These are phyloP conservation scores for Trametes versicolor DNA, from an alignment of 1,284 basidiomycete species.

Conservation along the genomic window DNA sequence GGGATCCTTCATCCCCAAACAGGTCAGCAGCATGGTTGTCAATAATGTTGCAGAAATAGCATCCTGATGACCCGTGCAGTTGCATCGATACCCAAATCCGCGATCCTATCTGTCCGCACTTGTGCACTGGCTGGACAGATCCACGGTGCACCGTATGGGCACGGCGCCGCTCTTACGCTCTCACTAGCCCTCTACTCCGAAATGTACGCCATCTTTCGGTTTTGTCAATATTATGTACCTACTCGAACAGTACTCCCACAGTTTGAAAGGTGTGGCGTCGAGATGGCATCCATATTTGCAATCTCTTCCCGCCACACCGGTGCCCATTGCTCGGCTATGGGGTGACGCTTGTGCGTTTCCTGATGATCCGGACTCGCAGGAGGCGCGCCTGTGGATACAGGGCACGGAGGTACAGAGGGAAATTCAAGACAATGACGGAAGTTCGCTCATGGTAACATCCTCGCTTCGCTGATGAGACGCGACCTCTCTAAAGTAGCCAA, in stretches of 20 bases:
- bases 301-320: slow-evolving; percentile 61
- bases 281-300: slow-evolving; percentile 76
- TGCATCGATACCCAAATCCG: slow-evolving; percentile 69
- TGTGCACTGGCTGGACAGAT: slow-evolving; percentile 54
- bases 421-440: slow-evolving; percentile 34
- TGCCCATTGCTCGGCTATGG: slow-evolving; percentile 77
- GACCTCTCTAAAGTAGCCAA: background rate
- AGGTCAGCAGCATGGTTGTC: background rate
- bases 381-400: slow-evolving; percentile 43
- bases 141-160: slow-evolving; percentile 58
- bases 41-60: background rate
- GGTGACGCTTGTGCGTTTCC: slow-evolving; percentile 40
- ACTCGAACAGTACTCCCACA: slow-evolving; percentile 42
- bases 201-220: slow-evolving; percentile 53
- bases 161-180: slow-evolving; percentile 66
- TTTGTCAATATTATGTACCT: slow-evolving; percentile 11
- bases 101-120: slow-evolving; percentile 69
- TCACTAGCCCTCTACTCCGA: slow-evolving; percentile 71
- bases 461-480: background rate
- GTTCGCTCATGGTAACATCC: slow-evolving; percentile 31
- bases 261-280: slow-evolving; percentile 55
- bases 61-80: slow-evolving; percentile 51
- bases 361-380: slow-evolving; percentile 41
- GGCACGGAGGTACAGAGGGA: slow-evolving; percentile 42
- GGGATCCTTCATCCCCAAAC: slow-evolving; percentile 11